Evolutionary conservation across 2,329 filamentous ascomycete species (phyloP).

Genomic region (Diaporthe destruens): DNA sequence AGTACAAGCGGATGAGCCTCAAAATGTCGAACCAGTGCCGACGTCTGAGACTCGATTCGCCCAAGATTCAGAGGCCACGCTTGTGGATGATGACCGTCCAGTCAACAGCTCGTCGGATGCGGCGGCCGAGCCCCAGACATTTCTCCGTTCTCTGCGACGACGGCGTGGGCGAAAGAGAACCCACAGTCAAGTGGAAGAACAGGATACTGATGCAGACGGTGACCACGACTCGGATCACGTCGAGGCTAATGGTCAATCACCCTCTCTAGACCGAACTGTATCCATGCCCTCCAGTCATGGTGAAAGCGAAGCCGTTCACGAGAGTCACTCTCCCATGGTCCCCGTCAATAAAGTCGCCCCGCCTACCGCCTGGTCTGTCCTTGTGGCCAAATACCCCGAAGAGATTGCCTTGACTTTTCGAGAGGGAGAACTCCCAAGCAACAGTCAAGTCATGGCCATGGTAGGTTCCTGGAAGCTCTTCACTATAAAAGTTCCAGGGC

Average conservation of each 20-base stretch:
- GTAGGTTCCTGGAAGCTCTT: neutral
- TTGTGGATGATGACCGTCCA: neutral
- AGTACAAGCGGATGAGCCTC: neutral
- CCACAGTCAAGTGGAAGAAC: neutral
- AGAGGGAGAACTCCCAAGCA: neutral
- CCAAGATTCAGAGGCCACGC: neutral
- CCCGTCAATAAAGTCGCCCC: neutral
- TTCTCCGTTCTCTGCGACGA: neutral
- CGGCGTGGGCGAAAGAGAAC: neutral
- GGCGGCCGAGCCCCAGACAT: neutral
- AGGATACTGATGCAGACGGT: neutral
- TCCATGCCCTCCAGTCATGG: too few relatives aligned
- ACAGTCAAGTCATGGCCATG: neutral
- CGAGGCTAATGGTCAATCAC: neutral
- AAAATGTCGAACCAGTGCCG: neutral
- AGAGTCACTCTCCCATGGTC: neutral
- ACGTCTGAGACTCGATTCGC: neutral
- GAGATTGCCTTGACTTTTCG: neutral
- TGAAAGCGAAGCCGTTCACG: neutral
- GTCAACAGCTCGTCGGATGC: neutral
- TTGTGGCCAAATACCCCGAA: neutral
- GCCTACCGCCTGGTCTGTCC: conserved; percentile 2
- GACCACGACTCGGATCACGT: neutral
- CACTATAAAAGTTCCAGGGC: too few relatives aligned
- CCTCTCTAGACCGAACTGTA: neutral